Evolutionary conservation across 805 yeast genomes (phyloP).

Genomic region (Isabelozyma heimii): DNA sequence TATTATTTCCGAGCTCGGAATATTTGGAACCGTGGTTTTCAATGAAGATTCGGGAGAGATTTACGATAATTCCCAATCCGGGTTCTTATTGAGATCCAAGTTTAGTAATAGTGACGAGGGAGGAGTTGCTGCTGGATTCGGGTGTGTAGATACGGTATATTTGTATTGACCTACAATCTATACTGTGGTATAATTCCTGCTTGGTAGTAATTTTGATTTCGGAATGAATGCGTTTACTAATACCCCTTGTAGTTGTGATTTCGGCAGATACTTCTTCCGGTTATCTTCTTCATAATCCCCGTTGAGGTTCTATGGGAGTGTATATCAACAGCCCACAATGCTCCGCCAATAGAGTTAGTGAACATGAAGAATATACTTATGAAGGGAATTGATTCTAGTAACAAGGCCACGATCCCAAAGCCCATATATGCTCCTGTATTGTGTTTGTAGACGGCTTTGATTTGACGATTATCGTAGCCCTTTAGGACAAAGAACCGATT

Average conservation of each 20-base stretch:
- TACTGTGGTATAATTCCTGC: too few species aligned
- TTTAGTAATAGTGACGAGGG: slow-evolving; percentile 89
- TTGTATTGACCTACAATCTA: slow-evolving; percentile 27
- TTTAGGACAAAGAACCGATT: slow-evolving; percentile 56
- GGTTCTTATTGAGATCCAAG: slow-evolving; percentile 87
- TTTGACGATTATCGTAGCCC: slow-evolving; percentile 44
- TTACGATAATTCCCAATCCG: slow-evolving; percentile 65
- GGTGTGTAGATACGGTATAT: slow-evolving; percentile 86
- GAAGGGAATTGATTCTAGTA: slow-evolving; percentile 55
- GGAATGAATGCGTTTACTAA: too few species aligned
- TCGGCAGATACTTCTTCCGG: too few species aligned
- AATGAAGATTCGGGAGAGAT: slow-evolving; percentile 59
- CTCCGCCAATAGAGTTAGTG: slow-evolving; percentile 62
- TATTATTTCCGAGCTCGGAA: slow-evolving; percentile 86
- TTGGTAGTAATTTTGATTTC: too few species aligned
- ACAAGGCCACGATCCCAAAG: slow-evolving; percentile 52
- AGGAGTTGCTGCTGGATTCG: slow-evolving; percentile 99
- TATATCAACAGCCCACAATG: slow-evolving; percentile 56
- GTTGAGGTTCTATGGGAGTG: slow-evolving; percentile 4
- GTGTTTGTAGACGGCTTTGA: slow-evolving; percentile 31
- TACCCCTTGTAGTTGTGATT: too few species aligned
- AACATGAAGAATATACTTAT: slow-evolving; percentile 52
- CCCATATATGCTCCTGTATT: slow-evolving; percentile 43
- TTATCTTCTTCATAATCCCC: neutral
- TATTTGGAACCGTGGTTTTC: slow-evolving; percentile 81